Evolutionary conservation across 257 asterid species (phyloP), one percentile per base, ranked within the genome.

Genomic region (Orobanche coerulescens): DNA sequence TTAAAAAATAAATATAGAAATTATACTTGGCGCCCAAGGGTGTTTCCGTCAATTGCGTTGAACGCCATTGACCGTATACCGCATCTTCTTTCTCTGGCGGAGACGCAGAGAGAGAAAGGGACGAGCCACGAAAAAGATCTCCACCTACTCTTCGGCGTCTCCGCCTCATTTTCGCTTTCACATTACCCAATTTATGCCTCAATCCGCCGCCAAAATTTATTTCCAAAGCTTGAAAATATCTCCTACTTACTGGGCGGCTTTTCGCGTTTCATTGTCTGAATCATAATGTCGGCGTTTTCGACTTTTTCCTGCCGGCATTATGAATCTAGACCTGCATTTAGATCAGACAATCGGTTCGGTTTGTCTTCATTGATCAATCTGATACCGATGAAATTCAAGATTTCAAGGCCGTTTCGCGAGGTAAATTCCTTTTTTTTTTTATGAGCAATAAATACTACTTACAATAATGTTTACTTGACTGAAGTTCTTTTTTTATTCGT

Each of bases 241-340:
- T 2, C 47, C 43, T 24, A 14, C 22, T 26, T 19, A 22, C 22
- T 40, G 43, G 64, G 39, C 40, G 20, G 37, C 15, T 53, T 9
- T 54, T 61, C 49, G 42, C 28, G 37, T 42, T 53, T 51, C 54
- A 36, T 31, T 61, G 18, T 13, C 67, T 39, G 42, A 53, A 48
- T 54, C 67, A 42, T 14, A 74, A 82, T 84, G 94, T 63, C 83
- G 61, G 73, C 81, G 73, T 42, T 75, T 43, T 72, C 82, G 24
- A 75, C 50, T 57, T 70, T 78, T 39, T 42, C 79, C 39, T 60
- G 82, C 78, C 83, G 72, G 72, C 85, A 71, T 65, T 69, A 49
- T 72, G 71, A 66, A 39, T 64, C 67, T 58, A 75, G 78, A 71
- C 70, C 81, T 71, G 73, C 73, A 73, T 77, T 77, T 59, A 56